phyloP scores from a whole-genome alignment of 1,139 yeast genomes.

The Suhomyces kunorum region DNA sequence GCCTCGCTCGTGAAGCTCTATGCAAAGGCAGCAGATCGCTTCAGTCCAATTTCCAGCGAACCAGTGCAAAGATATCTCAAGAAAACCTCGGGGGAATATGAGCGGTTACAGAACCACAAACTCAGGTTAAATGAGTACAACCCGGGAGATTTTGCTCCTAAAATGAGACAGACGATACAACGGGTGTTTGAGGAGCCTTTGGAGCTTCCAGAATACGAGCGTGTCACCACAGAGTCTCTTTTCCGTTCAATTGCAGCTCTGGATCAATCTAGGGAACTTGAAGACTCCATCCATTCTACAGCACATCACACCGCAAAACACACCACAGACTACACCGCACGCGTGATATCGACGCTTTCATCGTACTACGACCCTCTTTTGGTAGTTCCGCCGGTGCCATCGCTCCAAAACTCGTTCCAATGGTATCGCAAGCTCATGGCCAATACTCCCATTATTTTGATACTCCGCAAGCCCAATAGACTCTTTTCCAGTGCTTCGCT shows the following conservation, averaged over 20 bases:
- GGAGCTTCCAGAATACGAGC: slow-evolving; percentile 18
- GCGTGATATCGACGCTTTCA: slow-evolving; percentile 23
- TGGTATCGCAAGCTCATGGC: slow-evolving; percentile 34
- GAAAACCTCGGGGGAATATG: slow-evolving; percentile 23
- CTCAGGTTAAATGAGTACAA: slow-evolving; percentile 19
- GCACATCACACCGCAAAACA: slow-evolving; percentile 18
- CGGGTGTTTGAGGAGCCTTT: slow-evolving; percentile 23
- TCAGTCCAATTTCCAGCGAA: slow-evolving; percentile 8
- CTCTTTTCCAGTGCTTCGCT: slow-evolving; percentile 33
- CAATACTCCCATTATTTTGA: slow-evolving; percentile 36
- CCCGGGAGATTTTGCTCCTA: slow-evolving; percentile 25
- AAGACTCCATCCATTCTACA: slow-evolving; percentile 18
- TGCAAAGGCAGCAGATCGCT: slow-evolving; percentile 13
- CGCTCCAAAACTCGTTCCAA: slow-evolving; percentile 23
- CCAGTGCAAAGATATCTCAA: slow-evolving; percentile 18
- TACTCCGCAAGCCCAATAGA: slow-evolving; percentile 31
- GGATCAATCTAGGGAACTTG: slow-evolving; percentile 11
- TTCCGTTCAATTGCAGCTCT: neutral
- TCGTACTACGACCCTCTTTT: slow-evolving; percentile 25
- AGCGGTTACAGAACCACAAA: slow-evolving; percentile 23
- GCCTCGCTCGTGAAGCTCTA: slow-evolving; percentile 16
- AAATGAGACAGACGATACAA: slow-evolving; percentile 20
- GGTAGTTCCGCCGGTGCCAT: slow-evolving; percentile 17
- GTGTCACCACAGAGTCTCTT: slow-evolving; percentile 18
- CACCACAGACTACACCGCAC: slow-evolving; percentile 26